Evolutionary conservation across 495 filamentous ascomycete species (phyloP).

Genomic region (Aspergillus diversus): DNA sequence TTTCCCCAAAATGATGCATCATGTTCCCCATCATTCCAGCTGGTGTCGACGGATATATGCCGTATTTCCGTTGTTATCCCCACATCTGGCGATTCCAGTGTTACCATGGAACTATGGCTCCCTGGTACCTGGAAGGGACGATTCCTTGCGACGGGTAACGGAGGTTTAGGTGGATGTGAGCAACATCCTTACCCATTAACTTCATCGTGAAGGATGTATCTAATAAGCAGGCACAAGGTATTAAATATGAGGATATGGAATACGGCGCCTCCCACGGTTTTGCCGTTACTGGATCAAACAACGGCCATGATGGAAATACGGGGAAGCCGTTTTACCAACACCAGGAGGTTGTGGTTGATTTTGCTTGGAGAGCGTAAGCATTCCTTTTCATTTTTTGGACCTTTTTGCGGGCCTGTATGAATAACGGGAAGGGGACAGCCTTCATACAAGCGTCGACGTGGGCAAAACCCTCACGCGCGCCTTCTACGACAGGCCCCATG

Average conservation of each 20-base stretch:
- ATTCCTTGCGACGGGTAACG: constrained; percentile 51
- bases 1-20: constrained; percentile 41
- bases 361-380: constrained; percentile 27
- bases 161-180: constrained; percentile 51
- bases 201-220: constrained; percentile 1
- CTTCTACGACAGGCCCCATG: constrained; percentile 12
- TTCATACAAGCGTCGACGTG: background rate
- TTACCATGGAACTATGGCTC: constrained; percentile 56
- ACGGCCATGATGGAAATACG: constrained; percentile 53
- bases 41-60: constrained; percentile 45
- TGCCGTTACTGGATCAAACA: constrained; percentile 53
- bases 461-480: constrained; percentile 14
- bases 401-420: background rate
- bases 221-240: constrained; percentile 25
- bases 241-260: constrained; percentile 40
- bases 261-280: constrained; percentile 48
- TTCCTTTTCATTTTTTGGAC: background rate
- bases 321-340: constrained; percentile 49
- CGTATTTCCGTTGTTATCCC: constrained; percentile 50
- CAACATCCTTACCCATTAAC: constrained; percentile 6
- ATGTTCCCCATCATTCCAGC: constrained; percentile 36
- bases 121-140: constrained; percentile 46
- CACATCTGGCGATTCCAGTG: constrained; percentile 46
- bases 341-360: constrained; percentile 47
- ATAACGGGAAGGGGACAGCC: background rate